Percentiles rank a stretch among this genome's conserved stretches.
Conservation (phyloP, 306 rosid species). For the Alnus glutinosa region DNA sequence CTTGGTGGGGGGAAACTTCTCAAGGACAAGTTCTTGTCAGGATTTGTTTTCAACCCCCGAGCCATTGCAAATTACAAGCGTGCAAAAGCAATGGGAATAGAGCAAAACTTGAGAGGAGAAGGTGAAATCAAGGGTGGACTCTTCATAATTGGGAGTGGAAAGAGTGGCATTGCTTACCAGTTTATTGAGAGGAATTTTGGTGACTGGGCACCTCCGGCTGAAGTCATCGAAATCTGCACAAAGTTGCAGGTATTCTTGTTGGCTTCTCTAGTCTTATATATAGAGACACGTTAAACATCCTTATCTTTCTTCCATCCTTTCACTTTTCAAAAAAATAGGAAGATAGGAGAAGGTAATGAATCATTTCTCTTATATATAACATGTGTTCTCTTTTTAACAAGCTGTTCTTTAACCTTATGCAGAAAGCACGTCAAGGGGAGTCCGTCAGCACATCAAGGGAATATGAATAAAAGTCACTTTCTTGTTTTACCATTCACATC, state of each 20-base stretch:
- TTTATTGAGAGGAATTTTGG: constrained; percentile 92
- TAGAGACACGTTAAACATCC: no score
- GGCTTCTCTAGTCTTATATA: neutral
- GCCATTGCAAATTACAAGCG: constrained; percentile 82
- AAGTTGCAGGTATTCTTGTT: constrained; percentile 57
- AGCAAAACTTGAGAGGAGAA: constrained; percentile 76
- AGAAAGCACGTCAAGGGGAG: constrained; percentile 46
- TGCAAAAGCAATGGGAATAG: constrained; percentile 62
- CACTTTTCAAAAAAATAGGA: no score
- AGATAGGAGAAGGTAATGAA: no score
- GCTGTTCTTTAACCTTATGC: constrained; percentile 41
- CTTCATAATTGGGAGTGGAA: constrained; percentile 65
- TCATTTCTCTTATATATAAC: neutral
- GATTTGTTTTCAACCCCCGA: constrained; percentile 73
- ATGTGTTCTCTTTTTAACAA: constrained; percentile 22
- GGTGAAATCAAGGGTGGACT: constrained; percentile 95
- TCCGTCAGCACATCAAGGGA: constrained; percentile 29
- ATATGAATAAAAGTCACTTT: neutral
- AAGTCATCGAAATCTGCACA: constrained; percentile 73
- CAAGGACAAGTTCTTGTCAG: constrained; percentile 79
- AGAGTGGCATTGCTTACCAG: constrained; percentile 80
- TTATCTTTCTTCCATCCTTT: no score
- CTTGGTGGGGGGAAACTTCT: constrained; percentile 84
- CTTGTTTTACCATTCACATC: neutral
- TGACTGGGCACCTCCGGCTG: constrained; percentile 88